Percentiles rank a stretch among this genome's conserved stretches.
phyloP scores from a whole-genome alignment of 2,329 filamentous ascomycete genomes.

The Fusarium phyllophilum region DNA sequence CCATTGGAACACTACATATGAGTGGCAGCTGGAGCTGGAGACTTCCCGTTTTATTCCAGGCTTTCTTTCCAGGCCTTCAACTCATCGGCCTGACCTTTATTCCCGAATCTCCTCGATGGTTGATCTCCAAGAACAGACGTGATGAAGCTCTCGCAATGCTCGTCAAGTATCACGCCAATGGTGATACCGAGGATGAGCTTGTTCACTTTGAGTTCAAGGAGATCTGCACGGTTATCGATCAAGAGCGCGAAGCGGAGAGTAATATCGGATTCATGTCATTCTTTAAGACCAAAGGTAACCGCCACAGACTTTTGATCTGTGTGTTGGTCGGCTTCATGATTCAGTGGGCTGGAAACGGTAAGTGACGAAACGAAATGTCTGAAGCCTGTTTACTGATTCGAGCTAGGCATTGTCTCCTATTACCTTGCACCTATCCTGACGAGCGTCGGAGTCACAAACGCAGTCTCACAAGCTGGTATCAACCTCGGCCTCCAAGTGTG shows the following conservation, averaged over 20 bases:
- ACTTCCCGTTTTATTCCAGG: slow-evolving; percentile 24
- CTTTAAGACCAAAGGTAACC: slow-evolving; percentile 49
- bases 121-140: slow-evolving; percentile 40
- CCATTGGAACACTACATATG: slow-evolving; percentile 27
- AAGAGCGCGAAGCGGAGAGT: slow-evolving; percentile 52
- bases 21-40: slow-evolving; percentile 27
- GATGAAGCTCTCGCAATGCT: slow-evolving; percentile 61
- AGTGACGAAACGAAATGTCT: fast-evolving
- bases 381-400: background rate
- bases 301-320: slow-evolving; percentile 31
- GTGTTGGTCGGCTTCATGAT: slow-evolving; percentile 31
- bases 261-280: slow-evolving; percentile 54
- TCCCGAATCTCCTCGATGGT: slow-evolving; percentile 57
- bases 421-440: slow-evolving; percentile 21
- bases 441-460: slow-evolving; percentile 15
- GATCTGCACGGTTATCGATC: slow-evolving; percentile 59
- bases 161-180: slow-evolving; percentile 60
- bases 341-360: slow-evolving; percentile 36
- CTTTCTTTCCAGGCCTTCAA: slow-evolving; percentile 9
- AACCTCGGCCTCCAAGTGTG: slow-evolving; percentile 23
- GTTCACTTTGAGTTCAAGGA: slow-evolving; percentile 62
- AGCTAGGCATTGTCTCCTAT: slow-evolving; percentile 19
- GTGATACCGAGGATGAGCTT: slow-evolving; percentile 53
- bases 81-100: slow-evolving; percentile 5
- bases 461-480: slow-evolving; percentile 10